phyloP scores from a whole-genome alignment of 768 basidiomycete species.

The Neoboletus brunneissimus region DNA sequence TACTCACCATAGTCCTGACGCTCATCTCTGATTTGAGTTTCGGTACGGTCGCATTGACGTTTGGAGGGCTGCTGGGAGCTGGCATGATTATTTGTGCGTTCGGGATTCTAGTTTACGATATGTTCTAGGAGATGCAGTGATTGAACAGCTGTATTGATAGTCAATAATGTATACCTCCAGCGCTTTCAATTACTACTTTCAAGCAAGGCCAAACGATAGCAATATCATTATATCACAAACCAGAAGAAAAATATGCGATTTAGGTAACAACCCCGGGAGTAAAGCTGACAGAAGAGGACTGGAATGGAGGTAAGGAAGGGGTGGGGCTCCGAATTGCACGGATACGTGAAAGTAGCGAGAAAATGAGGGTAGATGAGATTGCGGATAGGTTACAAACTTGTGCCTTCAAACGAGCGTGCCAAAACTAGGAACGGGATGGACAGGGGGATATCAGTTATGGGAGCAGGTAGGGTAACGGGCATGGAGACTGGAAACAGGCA shows the following conservation, averaged over 20 bases:
- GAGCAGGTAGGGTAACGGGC: conserved; percentile 30
- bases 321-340: conserved; percentile 10
- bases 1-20: conserved; percentile 93
- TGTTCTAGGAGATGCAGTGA: conserved; percentile 37
- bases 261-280: conserved; percentile 32
- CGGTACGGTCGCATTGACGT: conserved; percentile 60
- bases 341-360: conserved; percentile 21
- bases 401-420: conserved; percentile 29
- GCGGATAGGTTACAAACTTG: conserved; percentile 33
- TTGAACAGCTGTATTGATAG: neutral
- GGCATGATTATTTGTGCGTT: conserved; percentile 82
- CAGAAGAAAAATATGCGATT: conserved; percentile 34
- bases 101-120: conserved; percentile 71
- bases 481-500: conserved; percentile 19
- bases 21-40: conserved; percentile 76
- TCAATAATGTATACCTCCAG: neutral
- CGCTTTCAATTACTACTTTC: neutral
- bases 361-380: conserved; percentile 33
- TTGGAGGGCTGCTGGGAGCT: conserved; percentile 75
- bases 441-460: conserved; percentile 31
- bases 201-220: conserved; percentile 21
- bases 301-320: conserved; percentile 13
- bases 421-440: conserved; percentile 16
- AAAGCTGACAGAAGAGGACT: conserved; percentile 16
- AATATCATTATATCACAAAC: conserved; percentile 44